These are phyloP conservation scores for Fusarium zealandicum DNA, from an alignment of 2,329 filamentous ascomycete species.

Conservation along the genomic window DNA sequence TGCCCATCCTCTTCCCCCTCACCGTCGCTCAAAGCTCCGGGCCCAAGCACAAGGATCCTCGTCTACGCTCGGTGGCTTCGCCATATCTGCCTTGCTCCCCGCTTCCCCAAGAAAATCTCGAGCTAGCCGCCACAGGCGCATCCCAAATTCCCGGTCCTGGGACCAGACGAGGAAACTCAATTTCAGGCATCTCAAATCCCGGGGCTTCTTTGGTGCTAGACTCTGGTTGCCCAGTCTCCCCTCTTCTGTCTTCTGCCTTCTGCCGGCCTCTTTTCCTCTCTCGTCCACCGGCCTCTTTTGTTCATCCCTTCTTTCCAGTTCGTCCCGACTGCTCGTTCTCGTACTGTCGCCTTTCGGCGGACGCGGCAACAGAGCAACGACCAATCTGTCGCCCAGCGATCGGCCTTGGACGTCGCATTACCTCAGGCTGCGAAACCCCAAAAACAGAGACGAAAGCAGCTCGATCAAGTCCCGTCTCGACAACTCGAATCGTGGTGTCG, in stretches of 20 bases:
- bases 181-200: slow-evolving; percentile 37
- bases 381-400: slow-evolving; percentile 14
- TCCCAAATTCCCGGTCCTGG: slow-evolving; percentile 39
- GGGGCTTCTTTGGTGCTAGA: slow-evolving; percentile 25
- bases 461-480: slow-evolving; percentile 12
- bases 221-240: slow-evolving; percentile 17
- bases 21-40: slow-evolving; percentile 1
- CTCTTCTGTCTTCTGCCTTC: too few relatives aligned
- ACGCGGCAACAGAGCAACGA: background rate
- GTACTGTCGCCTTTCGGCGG: slow-evolving; percentile 1
- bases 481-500: slow-evolving; percentile 11
- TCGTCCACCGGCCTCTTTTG: slow-evolving; percentile 13
- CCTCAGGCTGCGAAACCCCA: slow-evolving; percentile 8
- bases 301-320: slow-evolving; percentile 17
- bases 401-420: slow-evolving; percentile 4
- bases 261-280: slow-evolving; percentile 15
- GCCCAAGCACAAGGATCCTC: slow-evolving; percentile 7
- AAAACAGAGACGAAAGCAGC: slow-evolving; percentile 20
- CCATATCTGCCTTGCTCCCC: slow-evolving; percentile 15
- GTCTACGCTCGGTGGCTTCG: slow-evolving; percentile 18
- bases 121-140: slow-evolving; percentile 39
- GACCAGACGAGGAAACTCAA: slow-evolving; percentile 37
- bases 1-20: slow-evolving; percentile 5
- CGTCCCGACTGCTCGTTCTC: slow-evolving; percentile 20
- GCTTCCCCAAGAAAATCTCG: slow-evolving; percentile 33